A percentile compares a stretch with the other conserved stretches of the same genome.
These are phyloP conservation scores for Bruguiera gymnorhiza DNA, from an alignment of 345 rosid species.

Conservation along the genomic window DNA sequence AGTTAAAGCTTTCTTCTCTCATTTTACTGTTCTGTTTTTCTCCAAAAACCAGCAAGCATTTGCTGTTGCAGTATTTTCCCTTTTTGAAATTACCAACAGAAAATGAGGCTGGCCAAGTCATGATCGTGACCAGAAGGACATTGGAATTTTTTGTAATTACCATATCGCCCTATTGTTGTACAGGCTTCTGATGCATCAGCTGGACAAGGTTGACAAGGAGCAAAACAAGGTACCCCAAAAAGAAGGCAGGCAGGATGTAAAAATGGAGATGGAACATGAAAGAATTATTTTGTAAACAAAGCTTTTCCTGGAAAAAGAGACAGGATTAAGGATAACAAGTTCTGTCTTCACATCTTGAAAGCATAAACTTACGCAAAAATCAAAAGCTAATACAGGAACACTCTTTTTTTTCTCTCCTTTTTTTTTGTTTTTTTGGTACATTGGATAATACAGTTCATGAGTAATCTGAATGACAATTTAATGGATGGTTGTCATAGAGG, in stretches of 20 bases:
- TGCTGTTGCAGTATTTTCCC: too few relatives aligned
- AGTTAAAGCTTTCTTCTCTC: too few relatives aligned
- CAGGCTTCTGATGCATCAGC: constrained; percentile 63
- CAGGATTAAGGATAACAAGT: constrained; percentile 14
- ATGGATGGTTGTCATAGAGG: too few relatives aligned
- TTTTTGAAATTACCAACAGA: too few relatives aligned
- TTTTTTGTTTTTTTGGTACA: too few relatives aligned
- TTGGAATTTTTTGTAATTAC: constrained; percentile 92
- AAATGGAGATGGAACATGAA: constrained; percentile 64
- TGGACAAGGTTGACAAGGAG: constrained; percentile 79
- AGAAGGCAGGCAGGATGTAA: constrained; percentile 87
- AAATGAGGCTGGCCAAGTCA: constrained; percentile 89
- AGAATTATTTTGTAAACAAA: constrained; percentile 48
- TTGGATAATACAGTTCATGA: too few relatives aligned
- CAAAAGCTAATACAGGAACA: constrained; percentile 22
- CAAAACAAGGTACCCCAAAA: constrained; percentile 88
- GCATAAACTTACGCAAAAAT: constrained; percentile 7
- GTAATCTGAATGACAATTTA: too few relatives aligned
- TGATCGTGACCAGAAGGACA: constrained; percentile 77
- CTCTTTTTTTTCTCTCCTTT: too few relatives aligned
- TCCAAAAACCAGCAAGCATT: too few relatives aligned
- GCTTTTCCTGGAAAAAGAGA: constrained; percentile 58
- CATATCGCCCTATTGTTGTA: constrained; percentile 89
- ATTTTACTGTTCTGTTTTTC: too few relatives aligned
- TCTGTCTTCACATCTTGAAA: constrained; percentile 7